Base-by-base conservation (phyloP, 2,329 filamentous ascomycete species). In the Scopulariopsis brevicaulis region DNA sequence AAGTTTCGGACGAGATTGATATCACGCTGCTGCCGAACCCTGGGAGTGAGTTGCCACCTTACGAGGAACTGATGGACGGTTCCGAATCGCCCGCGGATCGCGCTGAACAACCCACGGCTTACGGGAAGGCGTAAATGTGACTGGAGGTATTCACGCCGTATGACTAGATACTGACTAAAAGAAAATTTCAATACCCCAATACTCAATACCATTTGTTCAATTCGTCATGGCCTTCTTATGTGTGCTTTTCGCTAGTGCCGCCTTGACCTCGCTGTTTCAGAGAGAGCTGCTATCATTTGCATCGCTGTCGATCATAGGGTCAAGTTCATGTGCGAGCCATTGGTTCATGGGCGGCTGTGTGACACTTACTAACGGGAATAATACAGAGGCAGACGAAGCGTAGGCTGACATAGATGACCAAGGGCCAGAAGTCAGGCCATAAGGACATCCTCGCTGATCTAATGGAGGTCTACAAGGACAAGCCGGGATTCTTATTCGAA, bases 361-460 rank as follows among this genome's bases (percentile, higher is more conserved):
- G 28, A 32, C 28, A 32, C 28, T 32, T 32, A 4, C 14, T 32
- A n/a, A 54, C 22, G 28, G 18, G 6, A 24, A 40, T 46, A 2
- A 37, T 32, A 62, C 58, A 60, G 28, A 53, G 60, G 24, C 61
- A 61, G 55, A 60, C 60, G 12, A 62, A 62, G 28, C 57, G 37
- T 46, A 43, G 61, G 18, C 60, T 62, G 20, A 53, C 46, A 7
- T 43, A 55, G 14, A 22, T 60, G 1, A 37, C 46, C 15, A 43
- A 28, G 6, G 4, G 62, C 63, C 1, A 69, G 67, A 25, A 68
- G 72, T 32, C n/a, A 4, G 61, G 61, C 2, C 65, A 69, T 4
- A 58, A 66, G 10, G 78, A 81, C 61, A 65, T 81, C 0, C 65
- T 80, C 0, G 64, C 67, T 2, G 77, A 80, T 59, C 62, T 81